phyloP scores from a whole-genome alignment of 306 rosid genomes.

The Bauhinia variegata region DNA sequence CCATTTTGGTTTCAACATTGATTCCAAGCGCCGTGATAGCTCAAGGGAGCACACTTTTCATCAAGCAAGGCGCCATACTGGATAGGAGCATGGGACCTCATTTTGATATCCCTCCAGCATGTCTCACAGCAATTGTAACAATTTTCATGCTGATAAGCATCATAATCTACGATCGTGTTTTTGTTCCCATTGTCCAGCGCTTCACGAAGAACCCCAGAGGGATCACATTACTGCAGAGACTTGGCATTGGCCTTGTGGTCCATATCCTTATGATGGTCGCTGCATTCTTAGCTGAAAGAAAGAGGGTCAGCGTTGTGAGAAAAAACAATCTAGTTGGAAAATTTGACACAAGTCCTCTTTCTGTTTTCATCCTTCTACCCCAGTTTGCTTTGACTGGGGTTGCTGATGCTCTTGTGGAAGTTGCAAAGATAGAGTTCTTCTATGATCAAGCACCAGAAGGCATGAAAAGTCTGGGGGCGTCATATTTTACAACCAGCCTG shows the following conservation, averaged over 20 bases:
- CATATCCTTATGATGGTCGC: slow-evolving; percentile 50
- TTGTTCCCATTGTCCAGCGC: slow-evolving; percentile 51
- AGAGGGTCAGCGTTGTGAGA: slow-evolving; percentile 55
- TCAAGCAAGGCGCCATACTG: slow-evolving; percentile 71
- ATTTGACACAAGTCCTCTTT: slow-evolving; percentile 56
- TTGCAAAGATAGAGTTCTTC: slow-evolving; percentile 78
- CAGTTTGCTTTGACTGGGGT: slow-evolving; percentile 73
- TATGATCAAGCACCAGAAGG: slow-evolving; percentile 84
- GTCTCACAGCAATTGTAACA: slow-evolving; percentile 54
- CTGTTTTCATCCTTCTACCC: slow-evolving; percentile 75
- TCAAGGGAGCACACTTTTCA: slow-evolving; percentile 36
- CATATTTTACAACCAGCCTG: slow-evolving; percentile 61
- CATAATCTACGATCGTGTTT: slow-evolving; percentile 56
- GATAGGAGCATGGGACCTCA: slow-evolving; percentile 59
- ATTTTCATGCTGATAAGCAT: slow-evolving; percentile 66
- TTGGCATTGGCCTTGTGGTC: slow-evolving; percentile 68
- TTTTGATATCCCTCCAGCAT: slow-evolving; percentile 68
- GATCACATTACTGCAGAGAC: slow-evolving; percentile 78
- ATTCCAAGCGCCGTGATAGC: slow-evolving; percentile 44
- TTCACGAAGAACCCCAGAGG: slow-evolving; percentile 84
- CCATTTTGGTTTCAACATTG: slow-evolving; percentile 54
- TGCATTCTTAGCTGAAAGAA: slow-evolving; percentile 59
- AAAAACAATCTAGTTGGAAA: slow-evolving; percentile 37
- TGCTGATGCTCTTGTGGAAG: slow-evolving; percentile 69
- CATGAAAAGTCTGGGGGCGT: slow-evolving; percentile 81